Conservation (phyloP, 805 yeast species). For the Yamadazyma scolyti region DNA sequence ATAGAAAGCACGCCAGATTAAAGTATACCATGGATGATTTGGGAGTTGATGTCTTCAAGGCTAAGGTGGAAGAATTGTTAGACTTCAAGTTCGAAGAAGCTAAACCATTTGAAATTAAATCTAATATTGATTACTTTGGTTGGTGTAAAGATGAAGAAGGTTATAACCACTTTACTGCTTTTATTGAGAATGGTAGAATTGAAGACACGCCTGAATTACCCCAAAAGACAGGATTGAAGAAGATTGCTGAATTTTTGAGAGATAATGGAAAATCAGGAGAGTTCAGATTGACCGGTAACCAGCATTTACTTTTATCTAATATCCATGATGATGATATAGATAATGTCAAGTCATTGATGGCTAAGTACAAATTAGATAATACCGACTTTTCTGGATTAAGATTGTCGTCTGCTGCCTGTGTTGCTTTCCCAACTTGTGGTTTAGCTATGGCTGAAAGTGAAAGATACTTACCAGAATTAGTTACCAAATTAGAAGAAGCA, state of each 20-base stretch:
- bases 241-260: conserved; percentile 65
- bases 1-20: conserved; percentile 96
- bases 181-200: conserved; percentile 94
- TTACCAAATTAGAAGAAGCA: conserved; percentile 77
- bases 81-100: conserved; percentile 73
- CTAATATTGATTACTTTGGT: conserved; percentile 89
- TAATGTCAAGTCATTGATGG: conserved; percentile 58
- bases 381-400: conserved; percentile 79
- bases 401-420: conserved; percentile 92
- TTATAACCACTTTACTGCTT: conserved; percentile 85
- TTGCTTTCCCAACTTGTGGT: conserved; percentile 98
- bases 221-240: conserved; percentile 81
- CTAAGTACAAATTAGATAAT: conserved; percentile 78
- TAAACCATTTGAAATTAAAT: conserved; percentile 70
- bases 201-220: conserved; percentile 89
- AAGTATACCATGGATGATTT: conserved; percentile 94
- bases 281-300: conserved; percentile 94
- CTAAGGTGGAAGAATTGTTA: conserved; percentile 77
- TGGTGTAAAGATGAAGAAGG: conserved; percentile 89
- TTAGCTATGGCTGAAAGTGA: conserved; percentile 98
- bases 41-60: conserved; percentile 81
- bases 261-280: conserved; percentile 62
- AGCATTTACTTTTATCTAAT: conserved; percentile 77
- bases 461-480: conserved; percentile 80
- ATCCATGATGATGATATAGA: conserved; percentile 67